These are phyloP conservation scores for Thermomucor indicae-seudaticae DNA, from an alignment of 371 early-diverging fungal species.

Conservation along the genomic window DNA sequence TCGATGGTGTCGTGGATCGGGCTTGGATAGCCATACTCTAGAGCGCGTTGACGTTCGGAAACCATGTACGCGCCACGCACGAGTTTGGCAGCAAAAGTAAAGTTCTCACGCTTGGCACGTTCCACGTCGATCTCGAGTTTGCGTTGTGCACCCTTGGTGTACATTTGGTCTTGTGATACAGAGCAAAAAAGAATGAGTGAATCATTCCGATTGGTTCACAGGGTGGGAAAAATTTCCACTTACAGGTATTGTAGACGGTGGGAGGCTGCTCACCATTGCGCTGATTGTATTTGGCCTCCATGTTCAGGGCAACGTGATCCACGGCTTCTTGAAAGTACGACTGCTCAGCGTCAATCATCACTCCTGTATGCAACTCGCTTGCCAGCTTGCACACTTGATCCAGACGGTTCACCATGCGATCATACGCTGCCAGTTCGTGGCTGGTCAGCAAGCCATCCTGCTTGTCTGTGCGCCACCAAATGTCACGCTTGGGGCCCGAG, in stretches of 20 bases:
- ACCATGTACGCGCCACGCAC: constrained; percentile 95
- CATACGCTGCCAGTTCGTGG: constrained; percentile 65
- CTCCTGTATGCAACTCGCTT: constrained; percentile 53
- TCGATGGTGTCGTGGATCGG: constrained; percentile 82
- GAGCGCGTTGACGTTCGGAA: constrained; percentile 78
- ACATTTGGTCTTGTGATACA: constrained; percentile 77
- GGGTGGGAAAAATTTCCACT: constrained; percentile 2
- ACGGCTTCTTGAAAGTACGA: constrained; percentile 90
- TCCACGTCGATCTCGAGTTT: constrained; percentile 69
- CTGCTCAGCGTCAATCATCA: constrained; percentile 94
- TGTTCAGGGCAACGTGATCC: constrained; percentile 73
- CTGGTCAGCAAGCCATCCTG: constrained; percentile 21
- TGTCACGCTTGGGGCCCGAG: constrained; percentile 33
- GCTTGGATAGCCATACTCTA: constrained; percentile 59
- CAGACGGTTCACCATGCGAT: constrained; percentile 61
- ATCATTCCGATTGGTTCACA: neutral
- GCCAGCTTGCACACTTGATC: constrained; percentile 65
- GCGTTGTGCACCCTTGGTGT: constrained; percentile 68
- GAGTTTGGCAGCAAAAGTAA: constrained; percentile 81
- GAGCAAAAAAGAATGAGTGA: constrained; percentile 1
- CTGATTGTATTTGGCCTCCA: constrained; percentile 66
- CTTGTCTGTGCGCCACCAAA: constrained; percentile 13
- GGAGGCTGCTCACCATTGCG: constrained; percentile 44
- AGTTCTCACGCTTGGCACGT: constrained; percentile 61
- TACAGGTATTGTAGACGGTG: constrained; percentile 83